Evolutionary conservation across 495 filamentous ascomycete species (phyloP), one percentile per base, ranked within the genome.

Genomic region (Podospora comata): DNA sequence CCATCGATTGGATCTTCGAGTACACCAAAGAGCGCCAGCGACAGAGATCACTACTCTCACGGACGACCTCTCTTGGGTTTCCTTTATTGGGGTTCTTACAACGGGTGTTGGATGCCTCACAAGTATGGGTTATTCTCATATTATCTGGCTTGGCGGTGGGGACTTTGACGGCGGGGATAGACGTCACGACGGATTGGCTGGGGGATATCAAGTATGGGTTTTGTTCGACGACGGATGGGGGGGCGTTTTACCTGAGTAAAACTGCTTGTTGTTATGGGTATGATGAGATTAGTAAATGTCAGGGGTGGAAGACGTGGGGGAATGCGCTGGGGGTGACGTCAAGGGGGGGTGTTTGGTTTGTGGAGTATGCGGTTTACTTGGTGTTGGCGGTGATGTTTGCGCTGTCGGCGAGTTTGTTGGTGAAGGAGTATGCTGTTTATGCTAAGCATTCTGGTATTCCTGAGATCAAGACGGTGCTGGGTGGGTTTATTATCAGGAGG

Each of bases 1-100:
- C 96, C 16, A 99, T 99, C 77, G 95, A 99, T 81, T 99, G 95
- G 95, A 98, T 97, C 72, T 98, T 97, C 75, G 95, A 99, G 78
- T 97, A 99, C 76, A 95, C 93, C 27, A 97, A 97, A 78, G 95
- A 99, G 78, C 86, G 95, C 19, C 92, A 97, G 77, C 87, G 95
- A 56, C 85, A 95, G 70, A 85, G 92, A 9, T 82, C 91, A 18
- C 82, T 99, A 11, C 89, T 87, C 63, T 87, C 89, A 2, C 88
- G 83, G 68, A 84, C 90, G 9, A 86, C 87, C 30, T 91, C 92
- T 2, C 26, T 34, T 3, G 19, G n/a, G 7, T 26, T 58, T n/a
- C 65, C 57, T 3, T 23, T 97, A 16, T 68, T 94, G 23, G 93
- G 93, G 27, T 88, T 94, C 74, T 70, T 86, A 32, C 86, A 85